Base-by-base conservation (phyloP, 164 flowering plant genomes). In the Pachysandra terminalis region DNA sequence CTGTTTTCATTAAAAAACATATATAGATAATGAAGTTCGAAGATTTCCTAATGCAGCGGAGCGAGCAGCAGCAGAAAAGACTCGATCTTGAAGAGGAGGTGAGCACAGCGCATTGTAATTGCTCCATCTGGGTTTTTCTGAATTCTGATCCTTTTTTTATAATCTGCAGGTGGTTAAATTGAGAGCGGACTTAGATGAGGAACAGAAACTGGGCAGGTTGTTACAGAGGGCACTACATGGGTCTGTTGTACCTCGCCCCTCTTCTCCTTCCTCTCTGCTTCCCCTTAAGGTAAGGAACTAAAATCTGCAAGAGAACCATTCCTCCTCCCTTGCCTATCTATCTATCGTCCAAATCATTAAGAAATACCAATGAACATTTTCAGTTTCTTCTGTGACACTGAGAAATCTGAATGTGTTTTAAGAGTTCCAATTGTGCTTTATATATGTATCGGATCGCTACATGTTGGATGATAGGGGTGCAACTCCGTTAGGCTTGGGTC, bases 11-110 rank as follows among this genome's bases (percentile, higher is more conserved):
- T 32, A 7, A 7, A 3, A 3, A 32, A 7, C 37, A 32, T 32
- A 7, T 7, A n/a, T n/a, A n/a, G n/a, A 32, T 35, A 21, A 90
- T 88, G 98, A 90, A 87, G 80, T 85, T 89, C 26, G 92, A 89
- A 70, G 90, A 90, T 66, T 80, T 85, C 37, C 71, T 90, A 60
- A 86, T 85, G 90, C 79, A 83, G 71, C 67, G 56, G 27, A 74
- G 69, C 1, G 82, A 80, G 19, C 83, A 84, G 61, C 75, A 83
- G 19, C 85, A 77, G 69, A 83, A 52, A n/a, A 76, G 70, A 66
- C 56, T 66, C 3, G 79, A 82, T 5, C 92, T 90, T 35, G 77
- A 89, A 59, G 82, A 82, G 23, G 90, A 90, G 88, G 97, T 87
- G 57, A 71, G 69, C 22, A n/a, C n/a, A 21, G 17, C 37, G 35